Evolutionary conservation across 768 basidiomycete species (phyloP).

Genomic region (Pleurotus platypus): DNA sequence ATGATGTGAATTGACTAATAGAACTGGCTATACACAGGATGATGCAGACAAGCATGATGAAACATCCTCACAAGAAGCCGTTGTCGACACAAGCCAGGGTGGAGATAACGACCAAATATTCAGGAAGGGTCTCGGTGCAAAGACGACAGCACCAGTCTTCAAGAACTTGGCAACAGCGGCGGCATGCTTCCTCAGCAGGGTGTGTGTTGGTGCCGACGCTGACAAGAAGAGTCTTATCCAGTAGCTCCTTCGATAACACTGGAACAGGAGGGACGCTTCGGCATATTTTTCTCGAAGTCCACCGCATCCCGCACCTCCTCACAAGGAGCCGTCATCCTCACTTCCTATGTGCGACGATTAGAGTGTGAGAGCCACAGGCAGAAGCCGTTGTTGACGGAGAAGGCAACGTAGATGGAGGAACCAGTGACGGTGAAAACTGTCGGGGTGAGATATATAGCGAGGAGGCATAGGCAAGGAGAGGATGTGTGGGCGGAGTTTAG

Average conservation of each 20-base stretch:
- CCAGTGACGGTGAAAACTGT: no score
- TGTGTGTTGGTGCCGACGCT: conserved; percentile 13
- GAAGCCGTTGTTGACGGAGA: no score
- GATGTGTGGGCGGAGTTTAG: no score
- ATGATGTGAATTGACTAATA: no score
- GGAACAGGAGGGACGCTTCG: conserved; percentile 49
- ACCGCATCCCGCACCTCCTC: no score
- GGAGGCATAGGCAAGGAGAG: no score
- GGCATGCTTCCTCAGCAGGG: conserved; percentile 10
- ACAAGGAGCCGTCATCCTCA: no score
- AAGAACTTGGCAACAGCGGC: conserved; percentile 11
- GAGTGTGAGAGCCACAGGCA: no score
- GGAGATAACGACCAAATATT: conserved; percentile 61
- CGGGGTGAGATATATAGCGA: no score
- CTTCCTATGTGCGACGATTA: no score
- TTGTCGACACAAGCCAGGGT: conserved; percentile 51
- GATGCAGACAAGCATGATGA: conserved; percentile 53
- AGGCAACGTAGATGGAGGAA: no score
- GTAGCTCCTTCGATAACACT: conserved; percentile 45
- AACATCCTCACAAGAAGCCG: conserved; percentile 41
- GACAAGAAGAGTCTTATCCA: conserved; percentile 12
- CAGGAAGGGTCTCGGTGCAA: conserved; percentile 34
- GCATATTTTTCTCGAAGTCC: no score
- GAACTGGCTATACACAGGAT: conserved; percentile 23
- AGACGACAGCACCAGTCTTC: background rate